phyloP scores from a whole-genome alignment of 345 rosid genomes.

The Citrus australasica region DNA sequence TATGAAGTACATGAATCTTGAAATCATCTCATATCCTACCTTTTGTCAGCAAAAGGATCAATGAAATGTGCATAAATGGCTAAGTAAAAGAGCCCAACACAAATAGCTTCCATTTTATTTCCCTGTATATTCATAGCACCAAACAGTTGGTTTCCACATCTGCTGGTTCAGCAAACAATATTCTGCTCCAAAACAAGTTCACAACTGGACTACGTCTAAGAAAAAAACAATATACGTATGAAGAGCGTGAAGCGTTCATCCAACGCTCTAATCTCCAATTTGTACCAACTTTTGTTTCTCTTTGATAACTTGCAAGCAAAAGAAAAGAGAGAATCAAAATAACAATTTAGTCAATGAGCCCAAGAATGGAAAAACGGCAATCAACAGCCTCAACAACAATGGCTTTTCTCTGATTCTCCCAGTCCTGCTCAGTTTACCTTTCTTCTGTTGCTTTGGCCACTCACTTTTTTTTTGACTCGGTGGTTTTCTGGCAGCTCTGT shows the following conservation, averaged over 20 bases:
- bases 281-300: neutral
- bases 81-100: neutral
- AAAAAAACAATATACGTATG: neutral
- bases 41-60: no score
- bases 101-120: neutral
- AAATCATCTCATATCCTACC: no score
- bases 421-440: conserved; percentile 38
- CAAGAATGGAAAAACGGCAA: conserved; percentile 78
- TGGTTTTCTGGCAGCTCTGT: conserved; percentile 9
- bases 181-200: neutral
- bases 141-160: neutral
- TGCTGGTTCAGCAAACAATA: neutral
- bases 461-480: conserved; percentile 19
- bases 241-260: neutral
- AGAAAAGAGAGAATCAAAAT: conserved; percentile 28
- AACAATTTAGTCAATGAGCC: conserved; percentile 65
- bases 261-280: no score
- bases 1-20: no score
- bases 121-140: neutral
- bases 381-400: conserved; percentile 50
- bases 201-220: neutral
- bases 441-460: conserved; percentile 22
- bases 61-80: no score
- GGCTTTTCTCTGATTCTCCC: conserved; percentile 73
- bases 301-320: neutral